phyloP scores from a whole-genome alignment of 108 stramenopile genomes.

The Skeletonema costatum region DNA sequence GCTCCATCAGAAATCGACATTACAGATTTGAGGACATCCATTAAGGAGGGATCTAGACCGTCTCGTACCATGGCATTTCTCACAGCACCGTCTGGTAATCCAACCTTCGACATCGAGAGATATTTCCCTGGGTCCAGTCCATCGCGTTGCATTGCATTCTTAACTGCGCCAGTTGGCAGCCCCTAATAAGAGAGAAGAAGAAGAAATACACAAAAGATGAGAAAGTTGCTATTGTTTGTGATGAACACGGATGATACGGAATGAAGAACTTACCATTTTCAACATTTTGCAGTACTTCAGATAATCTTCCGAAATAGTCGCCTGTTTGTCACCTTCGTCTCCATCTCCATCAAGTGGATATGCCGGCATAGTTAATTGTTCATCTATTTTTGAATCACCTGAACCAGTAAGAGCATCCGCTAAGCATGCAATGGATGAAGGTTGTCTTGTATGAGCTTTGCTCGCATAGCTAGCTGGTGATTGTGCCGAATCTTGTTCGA shows the following conservation, averaged over 20 bases:
- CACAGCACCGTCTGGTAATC: conserved; percentile 70
- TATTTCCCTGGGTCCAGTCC: conserved; percentile 18
- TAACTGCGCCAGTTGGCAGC: conserved; percentile 44
- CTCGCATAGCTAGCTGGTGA: background rate
- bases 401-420: background rate
- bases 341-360: background rate
- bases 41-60: conserved; percentile 70
- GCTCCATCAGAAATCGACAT: conserved; percentile 33
- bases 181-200: conserved; percentile 22
- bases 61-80: conserved; percentile 68
- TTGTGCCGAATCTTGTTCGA: background rate
- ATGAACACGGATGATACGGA: background rate
- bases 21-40: conserved; percentile 56
- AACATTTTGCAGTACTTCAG: conserved; percentile 78
- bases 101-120: conserved; percentile 27
- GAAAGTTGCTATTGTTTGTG: background rate
- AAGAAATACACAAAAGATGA: background rate
- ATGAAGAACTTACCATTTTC: conserved; percentile 37
- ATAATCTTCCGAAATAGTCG: conserved; percentile 31
- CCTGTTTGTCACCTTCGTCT: background rate
- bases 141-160: conserved; percentile 27
- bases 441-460: background rate
- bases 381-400: background rate
- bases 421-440: background rate
- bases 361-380: background rate